These are phyloP conservation scores for Wickerhamiella occidentalis DNA, from an alignment of 805 yeast species.

Conservation along the genomic window DNA sequence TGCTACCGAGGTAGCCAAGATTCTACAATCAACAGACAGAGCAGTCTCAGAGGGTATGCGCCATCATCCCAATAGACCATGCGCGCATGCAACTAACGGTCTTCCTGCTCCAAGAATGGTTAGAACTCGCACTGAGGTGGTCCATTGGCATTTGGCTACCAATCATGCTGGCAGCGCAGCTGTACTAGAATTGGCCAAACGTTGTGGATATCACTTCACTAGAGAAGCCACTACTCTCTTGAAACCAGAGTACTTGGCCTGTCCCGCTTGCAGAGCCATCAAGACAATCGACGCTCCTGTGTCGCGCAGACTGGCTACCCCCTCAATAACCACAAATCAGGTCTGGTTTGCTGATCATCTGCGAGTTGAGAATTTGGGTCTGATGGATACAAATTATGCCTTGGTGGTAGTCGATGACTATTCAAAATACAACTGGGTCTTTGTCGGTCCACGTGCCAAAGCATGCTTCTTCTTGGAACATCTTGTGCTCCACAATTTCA, in stretches of 20 bases:
- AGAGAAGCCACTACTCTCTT: background rate
- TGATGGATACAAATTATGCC: background rate
- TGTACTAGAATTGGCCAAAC: background rate
- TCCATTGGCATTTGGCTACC: too few species aligned
- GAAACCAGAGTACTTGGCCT: background rate
- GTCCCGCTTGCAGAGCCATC: background rate
- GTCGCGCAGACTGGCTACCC: background rate
- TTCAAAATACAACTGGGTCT: background rate
- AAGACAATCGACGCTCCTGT: background rate
- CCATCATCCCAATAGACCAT: too few species aligned
- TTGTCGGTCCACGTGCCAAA: background rate
- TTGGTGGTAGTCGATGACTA: background rate
- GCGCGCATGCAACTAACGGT: too few species aligned
- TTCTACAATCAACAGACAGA: too few species aligned
- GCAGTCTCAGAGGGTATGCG: too few species aligned
- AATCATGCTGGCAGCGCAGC: too few species aligned
- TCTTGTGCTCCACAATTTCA: conserved; percentile 1
- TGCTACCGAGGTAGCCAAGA: too few species aligned
- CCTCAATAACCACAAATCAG: background rate
- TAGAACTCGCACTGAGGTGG: too few species aligned
- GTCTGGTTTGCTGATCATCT: background rate
- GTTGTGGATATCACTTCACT: background rate
- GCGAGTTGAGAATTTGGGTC: background rate
- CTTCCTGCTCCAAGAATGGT: too few species aligned
- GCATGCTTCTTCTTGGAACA: background rate